phyloP scores from a whole-genome alignment of 2,329 filamentous ascomycete genomes.

The Aspergillus intermedius region DNA sequence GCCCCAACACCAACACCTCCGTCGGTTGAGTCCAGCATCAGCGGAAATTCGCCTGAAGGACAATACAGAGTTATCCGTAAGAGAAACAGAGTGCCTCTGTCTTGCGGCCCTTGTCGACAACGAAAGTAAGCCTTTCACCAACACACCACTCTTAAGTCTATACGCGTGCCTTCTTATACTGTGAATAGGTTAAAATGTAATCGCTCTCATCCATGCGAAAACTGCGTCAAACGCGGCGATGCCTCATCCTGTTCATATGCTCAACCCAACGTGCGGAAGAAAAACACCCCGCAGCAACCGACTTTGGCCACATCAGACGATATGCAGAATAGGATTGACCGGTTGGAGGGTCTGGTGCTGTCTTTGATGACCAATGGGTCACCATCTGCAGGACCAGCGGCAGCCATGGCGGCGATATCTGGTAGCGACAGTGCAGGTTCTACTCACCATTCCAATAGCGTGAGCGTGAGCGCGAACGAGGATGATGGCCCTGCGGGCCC shows the following conservation, averaged over 20 bases:
- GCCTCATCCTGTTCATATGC: constrained; percentile 80
- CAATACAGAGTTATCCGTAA: constrained; percentile 85
- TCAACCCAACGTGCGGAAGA: constrained; percentile 61
- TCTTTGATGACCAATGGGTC: constrained; percentile 87
- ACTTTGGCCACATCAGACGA: constrained; percentile 68
- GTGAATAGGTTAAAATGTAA: constrained; percentile 75
- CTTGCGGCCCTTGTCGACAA: constrained; percentile 83
- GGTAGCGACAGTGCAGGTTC: constrained; percentile 36
- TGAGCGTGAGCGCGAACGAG: constrained; percentile 44
- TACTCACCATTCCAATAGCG: constrained; percentile 28
- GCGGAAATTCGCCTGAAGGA: constrained; percentile 72
- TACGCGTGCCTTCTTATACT: constrained; percentile 1
- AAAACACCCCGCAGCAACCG: constrained; percentile 52
- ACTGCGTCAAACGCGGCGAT: constrained; percentile 84
- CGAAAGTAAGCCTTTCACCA: constrained; percentile 62
- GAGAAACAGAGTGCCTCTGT: constrained; percentile 84
- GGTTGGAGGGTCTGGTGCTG: constrained; percentile 83
- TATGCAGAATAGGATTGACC: constrained; percentile 97
- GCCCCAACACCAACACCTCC: constrained; percentile 37
- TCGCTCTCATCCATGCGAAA: constrained; percentile 82
- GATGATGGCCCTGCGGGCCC: constrained; percentile 50
- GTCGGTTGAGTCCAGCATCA: constrained; percentile 63
- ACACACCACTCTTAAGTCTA: constrained; percentile 7
- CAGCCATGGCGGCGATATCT: constrained; percentile 54
- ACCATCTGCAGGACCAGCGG: constrained; percentile 52